Evolutionary conservation across 169 alveolate species (phyloP).

Genomic region (Babesia bovis): DNA sequence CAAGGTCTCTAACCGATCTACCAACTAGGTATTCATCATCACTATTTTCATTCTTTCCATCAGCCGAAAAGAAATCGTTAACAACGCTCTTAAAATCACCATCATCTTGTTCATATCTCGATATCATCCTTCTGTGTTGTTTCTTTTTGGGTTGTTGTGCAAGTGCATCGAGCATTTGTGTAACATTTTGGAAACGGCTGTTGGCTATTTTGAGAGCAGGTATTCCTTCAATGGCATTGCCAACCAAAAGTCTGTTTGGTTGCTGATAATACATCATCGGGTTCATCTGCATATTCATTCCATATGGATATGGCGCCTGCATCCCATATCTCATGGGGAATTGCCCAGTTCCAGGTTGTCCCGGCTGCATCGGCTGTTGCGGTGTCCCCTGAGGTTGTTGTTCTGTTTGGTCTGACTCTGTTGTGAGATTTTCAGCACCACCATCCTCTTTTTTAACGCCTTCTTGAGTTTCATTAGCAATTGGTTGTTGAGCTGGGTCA

Average conservation of each 20-base stretch:
- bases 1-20: conserved; percentile 41
- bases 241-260: conserved; percentile 54
- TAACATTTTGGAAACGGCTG: conserved; percentile 64
- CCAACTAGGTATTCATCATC: conserved; percentile 66
- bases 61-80: conserved; percentile 53
- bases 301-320: conserved; percentile 40
- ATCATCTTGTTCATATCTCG: conserved; percentile 48
- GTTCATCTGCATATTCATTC: conserved; percentile 42
- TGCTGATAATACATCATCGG: conserved; percentile 58
- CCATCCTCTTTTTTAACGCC: conserved; percentile 19
- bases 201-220: conserved; percentile 66
- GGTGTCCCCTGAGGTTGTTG: conserved; percentile 8
- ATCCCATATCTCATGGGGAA: conserved; percentile 21
- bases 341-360: conserved; percentile 8
- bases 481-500: not conserved
- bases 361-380: conserved; percentile 14
- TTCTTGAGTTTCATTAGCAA: not conserved
- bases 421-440: not conserved
- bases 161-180: conserved; percentile 66
- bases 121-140: conserved; percentile 12
- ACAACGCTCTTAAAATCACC: conserved; percentile 61
- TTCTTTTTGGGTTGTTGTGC: conserved; percentile 62
- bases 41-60: conserved; percentile 47
- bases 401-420: not conserved
- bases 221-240: conserved; percentile 66